Base-by-base conservation (phyloP, 169 alveolate genomes). In the Plasmodium fragile region DNA sequence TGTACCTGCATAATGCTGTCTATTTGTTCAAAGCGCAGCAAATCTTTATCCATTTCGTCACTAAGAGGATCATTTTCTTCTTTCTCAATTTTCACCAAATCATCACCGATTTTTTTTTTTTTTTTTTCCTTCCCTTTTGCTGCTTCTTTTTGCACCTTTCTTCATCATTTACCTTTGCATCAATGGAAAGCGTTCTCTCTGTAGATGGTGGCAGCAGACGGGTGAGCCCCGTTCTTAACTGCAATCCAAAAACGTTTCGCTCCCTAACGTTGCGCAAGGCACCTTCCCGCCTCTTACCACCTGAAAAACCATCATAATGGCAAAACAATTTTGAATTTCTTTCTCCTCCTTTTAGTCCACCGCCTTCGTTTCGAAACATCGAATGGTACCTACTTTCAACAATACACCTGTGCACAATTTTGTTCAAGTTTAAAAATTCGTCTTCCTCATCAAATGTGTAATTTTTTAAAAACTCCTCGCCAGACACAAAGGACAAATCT, bases 371-470 rank as follows among this genome's bases (percentile, higher is more conserved):
- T 30, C 8, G 30, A 89, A 55, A 89, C 18, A 89, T 28, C n/a
- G 36, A 11, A 41, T 41, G 6, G 34, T 89, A 89, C 52, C 73
- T 78, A 11, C 52, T 78, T 25, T 77, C 82, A 0, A 77, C 34
- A 70, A 55, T 28, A 89, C 94, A 89, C 71, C 81, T 89, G 18
- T 59, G 71, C 52, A 89, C 45, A 59, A 89, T 77, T 78, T 59
- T 69, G 16, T 32, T 53, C 4, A 89, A 36, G 52, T 52, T 89
- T 18, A 89, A 22, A 30, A 89, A 49, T 32, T 89, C 90, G 81
- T 89, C 94, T 0, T 89, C 71, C 49, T 41, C 89, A 7, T 78
- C 36, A 59, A 45, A 89, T 0, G 32, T 41, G 28, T 89, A 72
- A 55, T 78, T 89, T 32, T 71, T 65, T 89, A 89, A 25, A 89